Percentiles rank a stretch among this genome's conserved stretches.
Evolutionary conservation across 495 filamentous ascomycete genomes (phyloP).

Genomic region (Neurospora sp.): DNA sequence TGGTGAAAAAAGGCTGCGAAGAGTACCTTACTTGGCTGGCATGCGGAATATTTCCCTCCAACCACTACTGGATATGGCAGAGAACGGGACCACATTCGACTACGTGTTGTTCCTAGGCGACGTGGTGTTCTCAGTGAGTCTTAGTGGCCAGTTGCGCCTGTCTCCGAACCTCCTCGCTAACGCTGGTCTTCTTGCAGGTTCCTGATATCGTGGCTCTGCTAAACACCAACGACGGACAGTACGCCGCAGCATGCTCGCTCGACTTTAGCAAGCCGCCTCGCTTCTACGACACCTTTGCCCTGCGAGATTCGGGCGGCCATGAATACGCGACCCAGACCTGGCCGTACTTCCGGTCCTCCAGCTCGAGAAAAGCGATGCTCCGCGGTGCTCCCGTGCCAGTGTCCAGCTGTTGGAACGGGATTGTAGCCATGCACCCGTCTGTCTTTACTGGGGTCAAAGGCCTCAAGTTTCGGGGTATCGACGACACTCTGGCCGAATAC

Average conservation of each 20-base stretch:
- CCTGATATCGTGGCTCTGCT: constrained; percentile 59
- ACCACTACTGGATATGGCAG: constrained; percentile 38
- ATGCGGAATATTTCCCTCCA: constrained; percentile 50
- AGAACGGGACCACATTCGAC: constrained; percentile 48
- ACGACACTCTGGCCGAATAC: constrained; percentile 52
- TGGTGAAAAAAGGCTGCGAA: constrained; percentile 42
- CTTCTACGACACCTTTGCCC: constrained; percentile 81
- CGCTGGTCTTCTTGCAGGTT: constrained; percentile 7
- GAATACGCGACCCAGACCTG: constrained; percentile 55
- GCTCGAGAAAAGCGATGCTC: constrained; percentile 49
- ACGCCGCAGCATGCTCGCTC: constrained; percentile 72
- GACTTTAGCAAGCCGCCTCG: constrained; percentile 60
- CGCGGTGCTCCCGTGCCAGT: constrained; percentile 53
- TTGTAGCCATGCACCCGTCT: constrained; percentile 36
- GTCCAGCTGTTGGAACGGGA: constrained; percentile 76
- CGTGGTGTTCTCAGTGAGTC: constrained; percentile 58
- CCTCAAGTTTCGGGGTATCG: constrained; percentile 56
- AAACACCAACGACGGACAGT: constrained; percentile 58
- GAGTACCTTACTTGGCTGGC: constrained; percentile 59
- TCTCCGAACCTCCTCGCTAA: not conserved
- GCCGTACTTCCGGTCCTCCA: constrained; percentile 63
- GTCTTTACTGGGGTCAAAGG: constrained; percentile 16
- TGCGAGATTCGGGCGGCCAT: constrained; percentile 59
- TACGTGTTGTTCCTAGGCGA: constrained; percentile 67
- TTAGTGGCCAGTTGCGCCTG: not conserved